A percentile compares a stretch with the other conserved stretches of the same genome.
These are phyloP conservation scores for Physaria fendleri DNA, from an alignment of 345 rosid species.

Conservation along the genomic window DNA sequence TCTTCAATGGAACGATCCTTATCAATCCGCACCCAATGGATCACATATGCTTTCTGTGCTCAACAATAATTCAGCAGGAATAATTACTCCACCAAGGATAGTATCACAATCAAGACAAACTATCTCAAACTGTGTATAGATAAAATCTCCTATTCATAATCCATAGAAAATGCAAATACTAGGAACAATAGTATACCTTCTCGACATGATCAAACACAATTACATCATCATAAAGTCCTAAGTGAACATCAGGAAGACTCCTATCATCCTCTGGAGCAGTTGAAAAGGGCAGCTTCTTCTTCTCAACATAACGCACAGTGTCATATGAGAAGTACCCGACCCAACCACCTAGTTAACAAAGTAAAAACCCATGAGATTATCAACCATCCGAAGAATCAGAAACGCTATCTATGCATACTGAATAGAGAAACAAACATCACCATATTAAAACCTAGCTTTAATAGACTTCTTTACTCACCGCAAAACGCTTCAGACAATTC, in stretches of 20 bases:
- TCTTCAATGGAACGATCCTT: slow-evolving; percentile 62
- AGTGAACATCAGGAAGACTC: slow-evolving; percentile 66
- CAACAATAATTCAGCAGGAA: not conserved
- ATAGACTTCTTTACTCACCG: slow-evolving; percentile 39
- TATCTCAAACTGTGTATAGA: not conserved
- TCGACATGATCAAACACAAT: slow-evolving; percentile 76
- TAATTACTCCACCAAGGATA: not conserved
- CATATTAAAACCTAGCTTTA: not conserved
- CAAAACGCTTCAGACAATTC: slow-evolving; percentile 87
- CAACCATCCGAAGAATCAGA: too few relatives aligned
- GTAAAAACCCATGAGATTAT: not conserved
- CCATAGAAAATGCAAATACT: not conserved
- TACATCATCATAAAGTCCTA: slow-evolving; percentile 66
- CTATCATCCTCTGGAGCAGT: slow-evolving; percentile 50
- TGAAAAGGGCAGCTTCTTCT: slow-evolving; percentile 39
- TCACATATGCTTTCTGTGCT: slow-evolving; percentile 76
- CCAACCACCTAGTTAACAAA: slow-evolving; percentile 55
- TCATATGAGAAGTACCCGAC: slow-evolving; percentile 60
- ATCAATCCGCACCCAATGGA: slow-evolving; percentile 91
- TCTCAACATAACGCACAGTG: slow-evolving; percentile 46
- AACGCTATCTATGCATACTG: not conserved
- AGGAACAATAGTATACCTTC: slow-evolving; percentile 41
- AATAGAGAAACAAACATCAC: not conserved
- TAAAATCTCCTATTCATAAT: not conserved
- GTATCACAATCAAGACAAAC: not conserved